Conservation (phyloP, 805 yeast genomes). For the Ogataea trehaloabstinens region DNA sequence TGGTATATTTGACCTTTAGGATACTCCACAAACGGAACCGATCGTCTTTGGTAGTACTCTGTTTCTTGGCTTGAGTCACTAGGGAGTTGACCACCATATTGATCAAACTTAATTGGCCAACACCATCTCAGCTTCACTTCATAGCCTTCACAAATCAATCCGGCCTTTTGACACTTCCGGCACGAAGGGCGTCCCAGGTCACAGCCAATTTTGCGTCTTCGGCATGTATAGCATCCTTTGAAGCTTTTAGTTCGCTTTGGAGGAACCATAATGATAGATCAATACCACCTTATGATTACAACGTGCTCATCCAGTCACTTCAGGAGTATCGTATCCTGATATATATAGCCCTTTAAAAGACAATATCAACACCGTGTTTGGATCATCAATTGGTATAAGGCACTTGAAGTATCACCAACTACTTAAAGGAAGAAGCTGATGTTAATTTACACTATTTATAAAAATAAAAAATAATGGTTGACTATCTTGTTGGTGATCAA, state of each 20-base stretch:
- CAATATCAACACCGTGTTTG: too few species aligned
- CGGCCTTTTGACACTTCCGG: constrained; percentile 64
- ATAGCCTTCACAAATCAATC: constrained; percentile 76
- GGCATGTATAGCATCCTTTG: constrained; percentile 87
- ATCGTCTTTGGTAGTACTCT: constrained; percentile 65
- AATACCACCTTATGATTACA: neutral
- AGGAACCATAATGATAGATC: too few species aligned
- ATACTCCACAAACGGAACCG: constrained; percentile 72
- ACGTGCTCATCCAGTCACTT: constrained; percentile 1
- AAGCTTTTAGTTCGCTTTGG: constrained; percentile 60
- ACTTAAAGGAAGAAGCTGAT: too few species aligned
- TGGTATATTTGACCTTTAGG: constrained; percentile 55
- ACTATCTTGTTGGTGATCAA: too few species aligned
- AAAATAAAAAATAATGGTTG: too few species aligned
- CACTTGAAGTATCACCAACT: constrained; percentile 3
- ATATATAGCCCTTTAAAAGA: neutral
- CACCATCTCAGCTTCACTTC: constrained; percentile 80
- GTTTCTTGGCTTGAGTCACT: constrained; percentile 33
- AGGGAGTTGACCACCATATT: constrained; percentile 41
- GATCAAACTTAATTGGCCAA: constrained; percentile 51
- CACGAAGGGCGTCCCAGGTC: constrained; percentile 72
- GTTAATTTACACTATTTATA: too few species aligned
- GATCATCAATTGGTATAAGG: too few species aligned
- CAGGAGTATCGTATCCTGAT: constrained; percentile 4
- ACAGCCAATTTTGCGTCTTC: constrained; percentile 77